Evolutionary conservation across 345 rosid species (phyloP), one percentile per base, ranked within the genome.

Genomic region (Trapa bicornis): DNA sequence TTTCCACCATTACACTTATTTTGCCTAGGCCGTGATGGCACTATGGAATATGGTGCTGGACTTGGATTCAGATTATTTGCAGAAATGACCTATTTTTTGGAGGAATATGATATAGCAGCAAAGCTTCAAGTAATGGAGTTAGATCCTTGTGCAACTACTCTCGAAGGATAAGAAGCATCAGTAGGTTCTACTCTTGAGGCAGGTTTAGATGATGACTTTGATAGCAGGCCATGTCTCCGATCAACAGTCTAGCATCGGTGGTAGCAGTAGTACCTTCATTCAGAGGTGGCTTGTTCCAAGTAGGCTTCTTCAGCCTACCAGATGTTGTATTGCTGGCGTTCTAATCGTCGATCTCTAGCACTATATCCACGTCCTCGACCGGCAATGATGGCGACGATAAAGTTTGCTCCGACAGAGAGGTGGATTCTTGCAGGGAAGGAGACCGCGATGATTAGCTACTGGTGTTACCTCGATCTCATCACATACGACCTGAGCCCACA

Each of bases 201-300:
- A 66, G 78, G 67, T 73, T 74, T 79, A 47, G 84, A 68, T 37
- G 29, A 22, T 22, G 89, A 75, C 71, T 80, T 81, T 14, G 86
- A 80, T 50, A 87, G 75, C 86, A 47, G 93, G 89, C 93, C 93
- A 87, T 83, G 32, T 72, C 75, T 58, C 84, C 89, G 81, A 79
- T 85, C 64, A 80, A 83, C 47, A 81, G 79, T 52, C 80, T 73
- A 8, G 64, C 75, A 65, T 76, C 86, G 8, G 78, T 84, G 8
- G 77, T 14, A 16, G 62, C 62, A 58, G 62, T 2, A 29, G 62
- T 11, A 15, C 62, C 62, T 29, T 58, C 62, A 58, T 29, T 32
- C 4, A 29, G 71, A 33, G 83, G 74, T 22, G 83, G 87, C 73
- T 72, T 77, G 50, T 70, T 85, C 92, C 92, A 85, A 39, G 82